A percentile compares a stretch with the other conserved stretches of the same genome.
Conservation (phyloP, 2,329 filamentous ascomycete genomes). For the Aspergillus novofumigatus region DNA sequence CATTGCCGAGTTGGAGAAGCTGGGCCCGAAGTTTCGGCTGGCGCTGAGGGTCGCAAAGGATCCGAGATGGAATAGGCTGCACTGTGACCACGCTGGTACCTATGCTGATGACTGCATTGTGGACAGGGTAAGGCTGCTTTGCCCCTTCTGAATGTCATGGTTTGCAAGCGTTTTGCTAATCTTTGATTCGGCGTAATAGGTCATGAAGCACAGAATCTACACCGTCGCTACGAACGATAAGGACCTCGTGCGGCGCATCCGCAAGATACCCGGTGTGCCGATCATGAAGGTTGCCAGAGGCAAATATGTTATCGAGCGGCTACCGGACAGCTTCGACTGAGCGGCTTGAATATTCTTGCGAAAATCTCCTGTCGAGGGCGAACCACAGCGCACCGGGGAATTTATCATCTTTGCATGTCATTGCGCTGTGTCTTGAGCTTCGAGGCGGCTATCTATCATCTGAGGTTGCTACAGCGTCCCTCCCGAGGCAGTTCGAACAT, state of each 20-base stretch:
- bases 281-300: constrained; percentile 76
- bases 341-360: constrained; percentile 54
- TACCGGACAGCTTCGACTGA: constrained; percentile 73
- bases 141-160: not conserved
- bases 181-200: constrained; percentile 2
- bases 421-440: not conserved
- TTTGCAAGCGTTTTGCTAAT: not conserved
- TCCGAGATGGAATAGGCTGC: constrained; percentile 77
- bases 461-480: not conserved
- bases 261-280: constrained; percentile 71
- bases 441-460: not conserved
- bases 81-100: constrained; percentile 85
- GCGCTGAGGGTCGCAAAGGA: constrained; percentile 83
- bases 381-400: constrained; percentile 57
- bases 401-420: constrained; percentile 17
- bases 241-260: constrained; percentile 74
- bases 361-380: constrained; percentile 58
- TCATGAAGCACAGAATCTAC: constrained; percentile 68
- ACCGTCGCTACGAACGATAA: constrained; percentile 69
- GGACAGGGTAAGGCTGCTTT: constrained; percentile 51
- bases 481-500: not conserved
- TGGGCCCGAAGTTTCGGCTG: constrained; percentile 83
- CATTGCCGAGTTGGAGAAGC: constrained; percentile 82
- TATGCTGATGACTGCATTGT: constrained; percentile 86
- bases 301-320: constrained; percentile 90